Percentiles rank a stretch among this genome's conserved stretches.
These are phyloP conservation scores for Ogataea saltuana DNA, from an alignment of 805 yeast species.

Conservation along the genomic window DNA sequence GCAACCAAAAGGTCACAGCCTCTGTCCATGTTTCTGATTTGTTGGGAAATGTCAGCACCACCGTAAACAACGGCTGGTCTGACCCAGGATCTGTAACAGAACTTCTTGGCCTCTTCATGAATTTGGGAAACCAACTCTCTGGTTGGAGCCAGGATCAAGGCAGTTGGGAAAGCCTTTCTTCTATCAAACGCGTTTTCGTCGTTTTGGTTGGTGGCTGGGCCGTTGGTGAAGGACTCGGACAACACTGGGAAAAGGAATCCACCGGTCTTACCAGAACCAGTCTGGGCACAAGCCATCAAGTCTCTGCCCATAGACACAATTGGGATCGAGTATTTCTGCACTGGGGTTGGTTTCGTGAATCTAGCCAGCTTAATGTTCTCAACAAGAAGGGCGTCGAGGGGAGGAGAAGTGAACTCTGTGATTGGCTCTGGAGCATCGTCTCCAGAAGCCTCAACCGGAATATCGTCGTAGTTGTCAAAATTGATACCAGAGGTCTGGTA, in stretches of 20 bases:
- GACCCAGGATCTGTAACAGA: slow-evolving; percentile 98
- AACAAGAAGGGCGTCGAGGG: slow-evolving; percentile 81
- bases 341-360: slow-evolving; percentile 95
- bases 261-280: slow-evolving; percentile 99
- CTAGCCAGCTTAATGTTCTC: slow-evolving; percentile 86
- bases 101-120: slow-evolving; percentile 92
- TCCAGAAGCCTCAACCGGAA: slow-evolving; percentile 98
- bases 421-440: slow-evolving; percentile 93
- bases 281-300: slow-evolving; percentile 92
- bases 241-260: slow-evolving; percentile 98
- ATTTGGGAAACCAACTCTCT: slow-evolving; percentile 98
- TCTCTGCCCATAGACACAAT: slow-evolving; percentile 70
- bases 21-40: slow-evolving; percentile 81
- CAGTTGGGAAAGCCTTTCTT: slow-evolving; percentile 90
- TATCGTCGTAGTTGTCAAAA: slow-evolving; percentile 97
- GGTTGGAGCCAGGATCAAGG: slow-evolving; percentile 95
- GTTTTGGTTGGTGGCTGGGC: slow-evolving; percentile 65
- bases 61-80: slow-evolving; percentile 96
- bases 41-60: slow-evolving; percentile 92
- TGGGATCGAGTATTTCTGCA: slow-evolving; percentile 90
- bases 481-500: slow-evolving; percentile 96
- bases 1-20: slow-evolving; percentile 98
- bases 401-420: slow-evolving; percentile 84
- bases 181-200: slow-evolving; percentile 53
- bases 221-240: slow-evolving; percentile 83